Evolutionary conservation across 345 rosid species (phyloP), one percentile per base, ranked within the genome.

Genomic region (Lepidium africanum): DNA sequence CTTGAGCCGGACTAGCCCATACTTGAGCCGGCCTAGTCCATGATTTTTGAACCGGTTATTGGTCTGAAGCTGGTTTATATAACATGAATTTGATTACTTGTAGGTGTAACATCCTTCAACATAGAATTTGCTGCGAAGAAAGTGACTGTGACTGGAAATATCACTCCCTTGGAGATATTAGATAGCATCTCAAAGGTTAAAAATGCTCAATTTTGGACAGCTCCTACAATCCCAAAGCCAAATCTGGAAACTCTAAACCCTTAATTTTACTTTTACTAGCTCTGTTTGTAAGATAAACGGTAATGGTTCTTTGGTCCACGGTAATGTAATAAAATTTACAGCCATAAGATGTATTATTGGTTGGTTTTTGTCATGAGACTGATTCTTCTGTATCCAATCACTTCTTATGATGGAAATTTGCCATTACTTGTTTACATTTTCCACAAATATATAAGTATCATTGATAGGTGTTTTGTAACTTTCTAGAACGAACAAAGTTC

Each of bases 161-260:
- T 86, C 36, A 76, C 78, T 21, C 86, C 91, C 4, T 74, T 72
- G 25, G 69, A 75, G 11, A 82, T 80, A 41, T 77, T 86, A 65
- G 84, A 81, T 21, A 86, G 91, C 54, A 79, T 84, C 36, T 84
- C 88, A 15, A 84, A 86, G 80, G 85, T 86, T 25, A 86, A 86
- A 64, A 81, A 36, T 49, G 90, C 87, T 0, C 87, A 81, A 32
- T 80, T 86, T 33, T 86, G 90, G 87, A 72, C 85, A 4, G 3
- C 79, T 41, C 78, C 72, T 14, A 58, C 53, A 10, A 23, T 73
- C 54, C 72, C 77, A 33, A 59, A 4, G 54, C 56, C 69, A 45
- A 67, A 60, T 52, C 4, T 57, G 30, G 38, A 51, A 15, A 58
- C 25, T 16, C 49, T 30, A 3, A 33, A 46, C 21, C 35, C 25